Evolutionary conservation across 2,329 filamentous ascomycete genomes (phyloP).

Genomic region (Arthrobotrys entomopaga): DNA sequence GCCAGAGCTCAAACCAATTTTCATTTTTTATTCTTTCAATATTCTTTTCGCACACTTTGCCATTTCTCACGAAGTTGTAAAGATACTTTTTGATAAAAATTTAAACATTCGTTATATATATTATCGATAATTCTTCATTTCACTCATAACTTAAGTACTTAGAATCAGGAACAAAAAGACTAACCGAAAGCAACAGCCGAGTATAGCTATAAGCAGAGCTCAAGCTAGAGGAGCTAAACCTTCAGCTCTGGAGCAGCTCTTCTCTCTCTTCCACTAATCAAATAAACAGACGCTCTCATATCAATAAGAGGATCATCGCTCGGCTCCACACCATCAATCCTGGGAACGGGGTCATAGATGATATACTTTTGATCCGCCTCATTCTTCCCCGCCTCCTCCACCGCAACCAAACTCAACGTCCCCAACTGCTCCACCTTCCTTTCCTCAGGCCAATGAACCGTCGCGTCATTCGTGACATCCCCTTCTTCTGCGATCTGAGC

Average conservation of each 20-base stretch:
- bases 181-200: too few relatives aligned
- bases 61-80: background rate
- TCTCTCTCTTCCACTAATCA: constrained; percentile 68
- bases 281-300: constrained; percentile 68
- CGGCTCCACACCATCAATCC: constrained; percentile 67
- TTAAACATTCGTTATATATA: too few relatives aligned
- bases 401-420: constrained; percentile 63
- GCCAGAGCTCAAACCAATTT: too few relatives aligned
- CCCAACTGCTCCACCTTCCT: constrained; percentile 67
- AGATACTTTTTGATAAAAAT: background rate
- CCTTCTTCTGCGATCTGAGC: constrained; percentile 67
- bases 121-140: too few relatives aligned
- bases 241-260: constrained; percentile 62
- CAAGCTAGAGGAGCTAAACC: background rate
- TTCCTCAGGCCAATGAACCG: constrained; percentile 67
- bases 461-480: constrained; percentile 66
- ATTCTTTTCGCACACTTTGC: background rate
- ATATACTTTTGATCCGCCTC: constrained; percentile 65
- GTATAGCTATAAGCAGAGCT: too few relatives aligned
- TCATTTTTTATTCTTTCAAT: too few relatives aligned
- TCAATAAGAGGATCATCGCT: constrained; percentile 69
- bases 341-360: constrained; percentile 70
- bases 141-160: too few relatives aligned
- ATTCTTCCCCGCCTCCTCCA: constrained; percentile 63
- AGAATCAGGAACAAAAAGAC: too few relatives aligned